Base-by-base conservation (phyloP, 192 early-diverging fungal species). In the Coemansia furcata region DNA sequence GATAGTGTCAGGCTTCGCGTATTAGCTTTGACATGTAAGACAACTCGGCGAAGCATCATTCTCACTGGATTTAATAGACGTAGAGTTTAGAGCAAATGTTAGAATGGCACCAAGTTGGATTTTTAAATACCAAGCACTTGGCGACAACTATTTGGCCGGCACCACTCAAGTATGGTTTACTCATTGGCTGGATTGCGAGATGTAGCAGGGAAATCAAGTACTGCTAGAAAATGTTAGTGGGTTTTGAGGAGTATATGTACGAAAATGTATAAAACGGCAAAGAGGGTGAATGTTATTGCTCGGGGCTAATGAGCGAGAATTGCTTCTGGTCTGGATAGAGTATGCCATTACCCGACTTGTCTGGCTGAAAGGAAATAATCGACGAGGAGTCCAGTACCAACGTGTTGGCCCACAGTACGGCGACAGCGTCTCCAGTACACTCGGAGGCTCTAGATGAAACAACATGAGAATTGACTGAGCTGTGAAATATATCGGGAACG, bases 261-360 rank as follows among this genome's bases (percentile, higher is more conserved):
- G 46, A 35, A 15, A 57, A 33, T 5, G 52, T 9, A 3, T 3
- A 32, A 30, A 30, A 15, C 12, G 32, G 21, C 8, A 32, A 52
- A 54, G 11, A 46, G 3, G 4, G 10, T 19, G 12, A 30, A 8
- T 15, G 14, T 35, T 33, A 57, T 33, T 57, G 29, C 17, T 57
- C 5, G 14, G 23, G 7, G 15, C 2, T 33, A 32, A 5, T 15
- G 7, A 5, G 6, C 30, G 30, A 17, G 15, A 33, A 30, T 1
- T 32, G 50, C 15, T 29, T 11, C 21, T 30, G 50, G 26, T 15
- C 35, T n/a, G 54, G 54, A 33, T 57, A 57, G 54, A 33, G 30
- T 57, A 57, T 57, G 15, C 54, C 54, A 57, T 33, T 33, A 17
- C 54, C 54, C 15, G 54, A 57, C 29, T 57, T 57, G 54, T 57